Percentiles rank a stretch among this genome's conserved stretches.
phyloP scores from a whole-genome alignment of 495 filamentous ascomycete genomes.

The Tuber magnatum region DNA sequence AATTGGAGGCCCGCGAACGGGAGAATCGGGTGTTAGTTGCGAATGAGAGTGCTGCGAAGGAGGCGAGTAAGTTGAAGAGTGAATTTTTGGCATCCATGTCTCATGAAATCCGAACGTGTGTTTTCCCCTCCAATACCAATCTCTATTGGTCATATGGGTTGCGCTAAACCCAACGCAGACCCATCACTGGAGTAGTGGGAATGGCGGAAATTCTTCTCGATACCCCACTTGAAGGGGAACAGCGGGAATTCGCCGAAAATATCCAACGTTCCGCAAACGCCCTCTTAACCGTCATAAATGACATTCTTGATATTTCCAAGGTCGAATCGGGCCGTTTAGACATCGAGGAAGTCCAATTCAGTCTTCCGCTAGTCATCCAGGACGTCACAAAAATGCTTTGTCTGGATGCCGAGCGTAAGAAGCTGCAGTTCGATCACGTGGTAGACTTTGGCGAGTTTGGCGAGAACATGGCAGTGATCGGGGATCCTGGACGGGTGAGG shows the following conservation, averaged over 20 bases:
- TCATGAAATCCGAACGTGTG: slow-evolving; percentile 81
- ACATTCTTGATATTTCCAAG: slow-evolving; percentile 83
- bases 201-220: slow-evolving; percentile 65
- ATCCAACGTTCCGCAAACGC: slow-evolving; percentile 74
- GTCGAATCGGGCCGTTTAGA: slow-evolving; percentile 69
- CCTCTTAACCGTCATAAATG: slow-evolving; percentile 81
- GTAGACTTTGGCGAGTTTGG: slow-evolving; percentile 38
- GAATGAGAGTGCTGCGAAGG: slow-evolving; percentile 58
- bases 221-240: slow-evolving; percentile 59
- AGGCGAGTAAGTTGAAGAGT: slow-evolving; percentile 61
- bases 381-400: slow-evolving; percentile 61
- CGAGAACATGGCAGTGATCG: slow-evolving; percentile 49
- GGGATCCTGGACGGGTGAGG: slow-evolving; percentile 69
- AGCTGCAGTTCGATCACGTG: slow-evolving; percentile 44
- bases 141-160: neutral
- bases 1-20: slow-evolving; percentile 52
- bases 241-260: slow-evolving; percentile 67
- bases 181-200: slow-evolving; percentile 68
- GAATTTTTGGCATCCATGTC: slow-evolving; percentile 75
- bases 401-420: slow-evolving; percentile 48
- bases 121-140: slow-evolving; percentile 47
- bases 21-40: slow-evolving; percentile 58
- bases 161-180: slow-evolving; percentile 30
- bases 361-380: slow-evolving; percentile 61
- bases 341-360: slow-evolving; percentile 73